phyloP scores from a whole-genome alignment of 768 basidiomycete species.

The Mrakia hoshinonis region DNA sequence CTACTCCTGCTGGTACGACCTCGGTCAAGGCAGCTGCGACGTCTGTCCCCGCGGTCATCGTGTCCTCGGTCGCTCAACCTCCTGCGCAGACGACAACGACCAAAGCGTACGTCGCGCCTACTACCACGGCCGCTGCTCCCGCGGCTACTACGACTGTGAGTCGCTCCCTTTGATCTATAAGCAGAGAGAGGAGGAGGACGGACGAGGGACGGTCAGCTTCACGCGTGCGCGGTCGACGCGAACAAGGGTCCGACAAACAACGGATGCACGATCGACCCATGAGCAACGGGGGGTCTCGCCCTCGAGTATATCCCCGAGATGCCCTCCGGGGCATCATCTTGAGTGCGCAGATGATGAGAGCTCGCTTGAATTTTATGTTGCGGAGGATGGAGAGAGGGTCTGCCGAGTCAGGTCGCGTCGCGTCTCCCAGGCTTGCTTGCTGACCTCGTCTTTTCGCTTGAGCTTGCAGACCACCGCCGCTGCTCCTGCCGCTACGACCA shows the following conservation, averaged over 20 bases:
- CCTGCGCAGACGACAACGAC: background rate
- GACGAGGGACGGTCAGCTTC: background rate
- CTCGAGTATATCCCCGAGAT: no score
- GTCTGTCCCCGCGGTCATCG: background rate
- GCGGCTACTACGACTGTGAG: conserved; percentile 8
- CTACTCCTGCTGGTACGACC: background rate
- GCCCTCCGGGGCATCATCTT: no score
- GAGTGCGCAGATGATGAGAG: no score
- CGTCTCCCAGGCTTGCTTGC: background rate
- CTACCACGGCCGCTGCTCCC: conserved; percentile 7
- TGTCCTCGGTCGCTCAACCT: background rate
- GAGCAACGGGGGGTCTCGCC: no score
- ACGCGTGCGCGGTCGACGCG: no score
- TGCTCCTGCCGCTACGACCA: conserved; percentile 22
- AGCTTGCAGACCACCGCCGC: background rate
- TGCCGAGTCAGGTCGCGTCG: no score
- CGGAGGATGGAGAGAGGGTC: no score
- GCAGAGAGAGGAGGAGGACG: background rate
- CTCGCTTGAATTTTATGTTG: no score
- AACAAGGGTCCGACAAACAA: no score
- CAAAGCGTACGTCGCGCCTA: background rate
- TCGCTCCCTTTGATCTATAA: background rate
- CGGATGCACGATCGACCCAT: no score
- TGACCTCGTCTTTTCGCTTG: background rate
- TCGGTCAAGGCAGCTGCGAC: background rate